These are phyloP conservation scores for Dendrothele bispora DNA, from an alignment of 768 basidiomycete species.

Conservation along the genomic window DNA sequence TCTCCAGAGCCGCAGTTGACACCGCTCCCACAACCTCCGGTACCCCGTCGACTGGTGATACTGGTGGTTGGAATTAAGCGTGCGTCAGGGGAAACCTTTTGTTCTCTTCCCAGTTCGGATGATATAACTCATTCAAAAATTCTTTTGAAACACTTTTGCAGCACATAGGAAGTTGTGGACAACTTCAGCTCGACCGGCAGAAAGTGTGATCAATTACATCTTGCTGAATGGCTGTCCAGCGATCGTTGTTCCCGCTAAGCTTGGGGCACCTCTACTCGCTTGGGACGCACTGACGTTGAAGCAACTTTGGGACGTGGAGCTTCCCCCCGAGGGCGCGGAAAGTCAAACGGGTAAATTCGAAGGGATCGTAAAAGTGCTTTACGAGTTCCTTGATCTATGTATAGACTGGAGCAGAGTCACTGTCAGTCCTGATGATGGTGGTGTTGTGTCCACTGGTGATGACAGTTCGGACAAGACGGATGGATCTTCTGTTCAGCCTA, in stretches of 20 bases:
- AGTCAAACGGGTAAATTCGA: constrained; percentile 41
- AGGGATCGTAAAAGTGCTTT: constrained; percentile 54
- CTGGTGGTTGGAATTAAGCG: constrained; percentile 58
- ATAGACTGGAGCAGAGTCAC: constrained; percentile 59
- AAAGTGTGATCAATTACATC: constrained; percentile 64
- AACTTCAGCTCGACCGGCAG: constrained; percentile 54
- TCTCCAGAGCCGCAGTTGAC: constrained; percentile 49
- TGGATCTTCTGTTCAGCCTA: too few relatives aligned
- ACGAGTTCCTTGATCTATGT: constrained; percentile 61
- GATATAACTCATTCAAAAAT: too few relatives aligned
- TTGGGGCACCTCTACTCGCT: constrained; percentile 60
- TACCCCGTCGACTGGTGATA: constrained; percentile 57
- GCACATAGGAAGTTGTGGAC: constrained; percentile 62
- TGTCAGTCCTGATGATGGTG: constrained; percentile 23
- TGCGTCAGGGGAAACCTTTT: too few relatives aligned
- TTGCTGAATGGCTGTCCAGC: constrained; percentile 62
- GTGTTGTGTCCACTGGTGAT: constrained; percentile 9
- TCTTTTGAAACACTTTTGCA: too few relatives aligned
- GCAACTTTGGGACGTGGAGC: constrained; percentile 51
- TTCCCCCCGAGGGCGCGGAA: constrained; percentile 33
- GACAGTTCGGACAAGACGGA: too few relatives aligned
- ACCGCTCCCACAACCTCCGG: constrained; percentile 37
- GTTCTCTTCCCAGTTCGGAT: too few relatives aligned
- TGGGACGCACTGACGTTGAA: constrained; percentile 65
- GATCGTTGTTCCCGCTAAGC: constrained; percentile 57